These are phyloP conservation scores for Backusella parvicylindrica DNA, from an alignment of 192 early-diverging fungal genomes.

Conservation along the genomic window DNA sequence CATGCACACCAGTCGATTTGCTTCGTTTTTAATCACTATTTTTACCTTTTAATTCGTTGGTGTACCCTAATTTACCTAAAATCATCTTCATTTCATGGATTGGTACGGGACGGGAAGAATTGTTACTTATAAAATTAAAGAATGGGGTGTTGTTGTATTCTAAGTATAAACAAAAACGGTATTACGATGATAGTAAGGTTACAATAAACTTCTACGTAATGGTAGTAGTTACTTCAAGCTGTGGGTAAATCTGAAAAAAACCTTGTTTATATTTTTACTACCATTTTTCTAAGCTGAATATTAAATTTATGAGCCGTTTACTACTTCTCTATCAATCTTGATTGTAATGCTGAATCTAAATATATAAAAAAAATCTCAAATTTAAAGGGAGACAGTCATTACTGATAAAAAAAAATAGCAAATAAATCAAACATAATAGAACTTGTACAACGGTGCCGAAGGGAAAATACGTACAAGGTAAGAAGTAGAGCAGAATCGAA, in stretches of 20 bases:
- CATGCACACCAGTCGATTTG: slow-evolving; percentile 2
- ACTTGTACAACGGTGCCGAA: neutral
- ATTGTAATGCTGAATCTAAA: neutral
- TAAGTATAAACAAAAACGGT: neutral
- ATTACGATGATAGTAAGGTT: neutral
- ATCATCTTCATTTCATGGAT: neutral
- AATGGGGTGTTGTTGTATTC: neutral
- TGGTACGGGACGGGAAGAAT: neutral
- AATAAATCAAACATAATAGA: neutral
- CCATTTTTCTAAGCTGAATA: neutral
- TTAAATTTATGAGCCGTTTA: slow-evolving; percentile 1
- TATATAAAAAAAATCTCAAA: slow-evolving; percentile 1
- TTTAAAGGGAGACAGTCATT: neutral
- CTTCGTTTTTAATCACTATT: slow-evolving; percentile 1
- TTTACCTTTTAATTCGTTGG: slow-evolving; percentile 5
- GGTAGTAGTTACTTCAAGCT: neutral
- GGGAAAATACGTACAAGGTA: neutral
- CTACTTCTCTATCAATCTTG: neutral
- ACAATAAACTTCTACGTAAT: neutral
- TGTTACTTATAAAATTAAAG: slow-evolving; percentile 2
- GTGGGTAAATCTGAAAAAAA: neutral
- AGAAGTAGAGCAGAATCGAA: neutral
- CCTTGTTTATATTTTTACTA: neutral
- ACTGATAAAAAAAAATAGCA: neutral
- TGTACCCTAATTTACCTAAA: slow-evolving; percentile 5